Conservation (phyloP, 345 rosid genomes). For the Brassica carinata region DNA sequence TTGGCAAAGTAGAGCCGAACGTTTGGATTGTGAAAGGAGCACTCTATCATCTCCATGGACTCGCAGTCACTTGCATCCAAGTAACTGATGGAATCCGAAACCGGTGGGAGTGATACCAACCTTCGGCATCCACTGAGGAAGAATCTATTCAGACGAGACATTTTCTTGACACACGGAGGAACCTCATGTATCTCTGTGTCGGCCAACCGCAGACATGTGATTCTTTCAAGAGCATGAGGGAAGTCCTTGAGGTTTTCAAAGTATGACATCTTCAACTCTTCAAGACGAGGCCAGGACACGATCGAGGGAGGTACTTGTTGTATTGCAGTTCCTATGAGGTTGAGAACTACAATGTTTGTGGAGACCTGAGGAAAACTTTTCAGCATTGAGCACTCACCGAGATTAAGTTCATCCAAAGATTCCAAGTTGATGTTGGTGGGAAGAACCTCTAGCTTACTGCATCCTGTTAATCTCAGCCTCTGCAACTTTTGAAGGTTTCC, state of each 20-base stretch:
- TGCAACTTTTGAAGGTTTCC: no score
- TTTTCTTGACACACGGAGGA: not conserved
- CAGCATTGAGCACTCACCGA: not conserved
- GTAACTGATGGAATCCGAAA: not conserved
- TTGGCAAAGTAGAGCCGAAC: no score
- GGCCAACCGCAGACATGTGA: not conserved
- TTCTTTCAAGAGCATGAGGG: not conserved
- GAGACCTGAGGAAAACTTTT: constrained; percentile 4
- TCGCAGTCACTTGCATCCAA: not conserved
- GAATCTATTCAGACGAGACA: not conserved
- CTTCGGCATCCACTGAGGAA: not conserved
- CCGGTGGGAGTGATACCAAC: not conserved
- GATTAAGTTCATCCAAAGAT: not conserved
- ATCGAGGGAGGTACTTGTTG: not conserved
- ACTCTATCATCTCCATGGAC: not conserved
- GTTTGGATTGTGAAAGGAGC: not conserved
- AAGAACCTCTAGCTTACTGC: no score
- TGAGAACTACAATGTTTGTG: not conserved
- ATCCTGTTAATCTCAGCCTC: no score
- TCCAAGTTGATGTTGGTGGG: not conserved
- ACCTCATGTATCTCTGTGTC: not conserved
- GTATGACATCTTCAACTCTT: not conserved
- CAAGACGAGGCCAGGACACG: not conserved
- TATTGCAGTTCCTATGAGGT: not conserved
- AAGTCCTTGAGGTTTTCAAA: not conserved